phyloP scores from a whole-genome alignment of 176 grass and related monocot genomes.

The Tuctoria greenei region DNA sequence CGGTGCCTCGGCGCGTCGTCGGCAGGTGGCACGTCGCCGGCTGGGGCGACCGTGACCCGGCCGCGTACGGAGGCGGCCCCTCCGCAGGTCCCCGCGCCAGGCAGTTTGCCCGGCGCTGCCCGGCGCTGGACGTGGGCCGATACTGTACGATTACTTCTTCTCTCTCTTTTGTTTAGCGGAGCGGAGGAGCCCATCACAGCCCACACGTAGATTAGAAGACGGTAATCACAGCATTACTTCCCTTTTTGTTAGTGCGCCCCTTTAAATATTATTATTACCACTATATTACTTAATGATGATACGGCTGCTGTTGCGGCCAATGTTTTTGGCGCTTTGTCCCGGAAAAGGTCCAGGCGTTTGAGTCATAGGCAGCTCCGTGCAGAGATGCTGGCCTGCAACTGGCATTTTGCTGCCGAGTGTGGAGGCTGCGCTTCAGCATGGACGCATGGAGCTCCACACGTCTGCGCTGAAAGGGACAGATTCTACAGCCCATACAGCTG shows the following conservation, averaged over 20 bases:
- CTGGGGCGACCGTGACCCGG: not conserved
- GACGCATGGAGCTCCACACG: no score
- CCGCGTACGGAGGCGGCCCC: not conserved
- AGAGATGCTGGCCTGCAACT: not conserved
- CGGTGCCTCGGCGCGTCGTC: not conserved
- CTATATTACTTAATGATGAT: not conserved
- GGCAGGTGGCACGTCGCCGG: not conserved
- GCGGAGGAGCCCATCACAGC: no score
- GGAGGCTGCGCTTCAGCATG: no score
- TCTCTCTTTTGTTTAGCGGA: no score
- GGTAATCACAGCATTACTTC: not conserved
- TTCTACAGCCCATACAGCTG: no score
- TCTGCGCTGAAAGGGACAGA: no score
- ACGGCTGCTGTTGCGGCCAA: not conserved
- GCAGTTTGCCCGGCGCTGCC: no score
- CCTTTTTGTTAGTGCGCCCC: not conserved
- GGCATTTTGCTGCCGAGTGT: not conserved
- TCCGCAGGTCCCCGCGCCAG: not conserved
- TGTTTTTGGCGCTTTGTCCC: not conserved
- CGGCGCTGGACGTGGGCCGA: not conserved
- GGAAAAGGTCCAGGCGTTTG: conserved; percentile 17
- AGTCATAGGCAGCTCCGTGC: not conserved
- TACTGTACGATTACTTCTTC: not conserved
- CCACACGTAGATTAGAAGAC: not conserved
- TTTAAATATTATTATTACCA: no score